A percentile compares a stretch with the other conserved stretches of the same genome.
Evolutionary conservation across 2,329 filamentous ascomycete genomes (phyloP).

Genomic region (Apiospora marii): DNA sequence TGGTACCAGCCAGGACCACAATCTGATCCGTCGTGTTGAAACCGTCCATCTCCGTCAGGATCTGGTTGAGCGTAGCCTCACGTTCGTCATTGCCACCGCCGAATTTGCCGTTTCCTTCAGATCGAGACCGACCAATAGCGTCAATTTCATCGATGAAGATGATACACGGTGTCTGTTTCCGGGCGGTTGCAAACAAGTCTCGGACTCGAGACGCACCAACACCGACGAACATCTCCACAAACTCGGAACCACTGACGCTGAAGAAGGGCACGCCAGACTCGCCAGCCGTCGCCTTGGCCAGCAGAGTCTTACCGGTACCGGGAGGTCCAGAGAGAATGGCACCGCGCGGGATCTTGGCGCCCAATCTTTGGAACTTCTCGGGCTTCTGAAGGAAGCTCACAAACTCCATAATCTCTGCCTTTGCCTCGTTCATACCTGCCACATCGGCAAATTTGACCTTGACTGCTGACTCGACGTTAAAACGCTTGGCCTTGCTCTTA

Average conservation of each 20-base stretch:
- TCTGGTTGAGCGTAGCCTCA: slow-evolving; percentile 96
- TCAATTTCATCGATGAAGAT: slow-evolving; percentile 99
- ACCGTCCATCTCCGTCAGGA: slow-evolving; percentile 98
- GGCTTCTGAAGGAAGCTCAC: slow-evolving; percentile 96
- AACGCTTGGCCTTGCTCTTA: slow-evolving; percentile 94
- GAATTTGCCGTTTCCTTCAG: slow-evolving; percentile 78
- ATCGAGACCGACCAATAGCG: slow-evolving; percentile 90
- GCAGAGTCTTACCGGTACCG: slow-evolving; percentile 96
- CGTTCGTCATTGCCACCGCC: slow-evolving; percentile 96
- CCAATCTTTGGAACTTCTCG: slow-evolving; percentile 88
- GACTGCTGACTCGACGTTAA: slow-evolving; percentile 95
- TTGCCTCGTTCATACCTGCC: slow-evolving; percentile 97
- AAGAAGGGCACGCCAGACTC: slow-evolving; percentile 98
- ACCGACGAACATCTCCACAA: slow-evolving; percentile 99
- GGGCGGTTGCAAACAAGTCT: slow-evolving; percentile 91
- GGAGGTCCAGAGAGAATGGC: slow-evolving; percentile 97
- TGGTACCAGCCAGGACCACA: slow-evolving; percentile 95
- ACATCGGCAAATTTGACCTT: slow-evolving; percentile 98
- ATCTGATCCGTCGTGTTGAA: slow-evolving; percentile 98
- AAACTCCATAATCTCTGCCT: slow-evolving; percentile 99
- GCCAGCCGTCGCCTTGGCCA: slow-evolving; percentile 96
- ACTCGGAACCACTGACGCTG: slow-evolving; percentile 97
- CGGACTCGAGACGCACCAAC: slow-evolving; percentile 95
- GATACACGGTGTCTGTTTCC: slow-evolving; percentile 97
- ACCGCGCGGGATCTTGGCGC: slow-evolving; percentile 96